These are phyloP conservation scores for Piper betle DNA, from an alignment of 164 flowering plant species.

Conservation along the genomic window DNA sequence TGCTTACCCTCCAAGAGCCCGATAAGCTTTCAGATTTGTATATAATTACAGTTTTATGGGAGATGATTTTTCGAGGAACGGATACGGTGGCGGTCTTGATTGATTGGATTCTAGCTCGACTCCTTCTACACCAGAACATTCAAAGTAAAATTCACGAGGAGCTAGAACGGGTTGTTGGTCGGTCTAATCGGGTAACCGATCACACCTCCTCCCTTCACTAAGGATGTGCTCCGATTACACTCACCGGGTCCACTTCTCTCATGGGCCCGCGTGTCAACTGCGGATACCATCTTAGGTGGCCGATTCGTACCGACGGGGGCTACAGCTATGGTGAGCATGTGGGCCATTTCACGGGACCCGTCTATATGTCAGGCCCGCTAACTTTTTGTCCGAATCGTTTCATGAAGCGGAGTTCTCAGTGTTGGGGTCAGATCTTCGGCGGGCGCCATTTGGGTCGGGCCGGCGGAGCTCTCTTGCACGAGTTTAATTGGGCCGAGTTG, in stretches of 20 bases:
- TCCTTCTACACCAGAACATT: constrained; percentile 17
- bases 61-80: constrained; percentile 31
- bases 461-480: constrained; percentile 58
- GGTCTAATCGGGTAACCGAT: constrained; percentile 19
- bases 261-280: constrained; percentile 42
- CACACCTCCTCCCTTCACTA: constrained; percentile 33
- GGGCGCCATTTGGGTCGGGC: constrained; percentile 82
- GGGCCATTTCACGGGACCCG: constrained; percentile 69
- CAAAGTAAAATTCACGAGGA: constrained; percentile 19
- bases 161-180: constrained; percentile 25
- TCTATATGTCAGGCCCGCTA: constrained; percentile 36
- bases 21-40: constrained; percentile 37
- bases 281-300: constrained; percentile 52
- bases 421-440: constrained; percentile 50
- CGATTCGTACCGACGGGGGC: constrained; percentile 63
- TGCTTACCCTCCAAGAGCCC: constrained; percentile 28
- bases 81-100: constrained; percentile 28
- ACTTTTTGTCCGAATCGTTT: constrained; percentile 51
- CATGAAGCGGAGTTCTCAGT: constrained; percentile 33
- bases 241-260: constrained; percentile 61
- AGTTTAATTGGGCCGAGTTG: constrained; percentile 30
- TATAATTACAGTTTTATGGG: constrained; percentile 71
- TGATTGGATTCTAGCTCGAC: constrained; percentile 24
- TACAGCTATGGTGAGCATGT: constrained; percentile 86
- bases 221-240: constrained; percentile 38